phyloP scores from a whole-genome alignment of 2,329 filamentous ascomycete species.

The Blumeria graminis region DNA sequence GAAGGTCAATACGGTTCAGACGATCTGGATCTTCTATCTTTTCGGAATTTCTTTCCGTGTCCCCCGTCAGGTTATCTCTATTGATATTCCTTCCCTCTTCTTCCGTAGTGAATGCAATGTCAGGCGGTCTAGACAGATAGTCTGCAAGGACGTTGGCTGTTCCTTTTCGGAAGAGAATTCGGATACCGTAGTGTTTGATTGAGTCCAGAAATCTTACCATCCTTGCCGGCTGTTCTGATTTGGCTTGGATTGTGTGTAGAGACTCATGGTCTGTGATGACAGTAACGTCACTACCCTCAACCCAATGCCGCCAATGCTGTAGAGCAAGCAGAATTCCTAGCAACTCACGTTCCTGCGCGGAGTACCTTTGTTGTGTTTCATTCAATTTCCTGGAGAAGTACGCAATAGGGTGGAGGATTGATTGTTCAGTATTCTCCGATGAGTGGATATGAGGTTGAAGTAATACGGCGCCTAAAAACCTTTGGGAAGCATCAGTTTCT shows the following conservation, averaged over 20 bases:
- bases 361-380: too few species aligned
- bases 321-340: neutral
- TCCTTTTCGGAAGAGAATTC: neutral
- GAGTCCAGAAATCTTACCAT: neutral
- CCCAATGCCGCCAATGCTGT: neutral
- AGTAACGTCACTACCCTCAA: neutral
- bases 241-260: neutral
- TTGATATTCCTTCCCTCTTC: neutral
- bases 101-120: neutral
- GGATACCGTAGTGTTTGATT: neutral
- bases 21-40: neutral
- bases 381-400: too few species aligned
- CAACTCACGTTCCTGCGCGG: neutral
- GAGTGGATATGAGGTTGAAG: neutral
- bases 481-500: neutral
- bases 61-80: neutral
- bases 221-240: neutral
- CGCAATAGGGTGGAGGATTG: neutral
- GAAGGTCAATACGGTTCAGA: neutral
- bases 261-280: slow-evolving; percentile 1
- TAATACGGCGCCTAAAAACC: neutral
- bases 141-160: neutral
- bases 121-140: neutral
- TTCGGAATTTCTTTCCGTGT: neutral
- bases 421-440: neutral